Percentiles rank a stretch among this genome's conserved stretches.
Evolutionary conservation across 108 stramenopile genomes (phyloP).

Genomic region (Cyclotella kingstonii): DNA sequence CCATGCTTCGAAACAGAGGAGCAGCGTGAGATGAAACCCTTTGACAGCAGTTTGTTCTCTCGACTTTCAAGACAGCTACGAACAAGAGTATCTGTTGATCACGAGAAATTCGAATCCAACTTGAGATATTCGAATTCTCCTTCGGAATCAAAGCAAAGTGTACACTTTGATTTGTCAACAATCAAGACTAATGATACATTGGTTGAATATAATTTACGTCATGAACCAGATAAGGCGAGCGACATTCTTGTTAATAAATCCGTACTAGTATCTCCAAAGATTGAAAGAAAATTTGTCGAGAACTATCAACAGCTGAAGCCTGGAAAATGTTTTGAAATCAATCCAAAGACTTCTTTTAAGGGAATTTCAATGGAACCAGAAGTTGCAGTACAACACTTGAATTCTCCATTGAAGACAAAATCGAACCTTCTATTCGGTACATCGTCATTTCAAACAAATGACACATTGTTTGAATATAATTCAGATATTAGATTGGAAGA

Average conservation of each 20-base stretch:
- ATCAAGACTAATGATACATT: constrained; percentile 5
- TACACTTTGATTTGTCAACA: background rate
- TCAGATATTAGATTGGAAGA: background rate
- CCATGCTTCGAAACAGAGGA: constrained; percentile 4
- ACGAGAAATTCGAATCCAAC: background rate
- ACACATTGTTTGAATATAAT: constrained; percentile 3
- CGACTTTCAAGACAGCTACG: constrained; percentile 10
- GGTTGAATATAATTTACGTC: background rate
- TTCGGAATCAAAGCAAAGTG: background rate
- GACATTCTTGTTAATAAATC: background rate
- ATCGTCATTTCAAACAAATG: background rate
- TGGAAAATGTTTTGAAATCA: too few species aligned
- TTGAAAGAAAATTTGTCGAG: too few species aligned
- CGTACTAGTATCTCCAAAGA: too few species aligned
- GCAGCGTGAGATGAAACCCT: background rate
- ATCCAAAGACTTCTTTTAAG: too few species aligned
- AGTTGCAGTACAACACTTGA: too few species aligned
- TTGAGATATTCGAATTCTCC: background rate
- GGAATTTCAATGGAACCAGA: too few species aligned
- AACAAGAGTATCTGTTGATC: background rate
- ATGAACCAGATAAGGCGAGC: background rate
- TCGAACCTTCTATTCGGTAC: background rate
- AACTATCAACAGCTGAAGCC: too few species aligned
- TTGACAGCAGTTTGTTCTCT: constrained; percentile 16
- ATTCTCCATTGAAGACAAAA: background rate